Base-by-base conservation (phyloP, 495 filamentous ascomycete species). In the Penicillium herquei region DNA sequence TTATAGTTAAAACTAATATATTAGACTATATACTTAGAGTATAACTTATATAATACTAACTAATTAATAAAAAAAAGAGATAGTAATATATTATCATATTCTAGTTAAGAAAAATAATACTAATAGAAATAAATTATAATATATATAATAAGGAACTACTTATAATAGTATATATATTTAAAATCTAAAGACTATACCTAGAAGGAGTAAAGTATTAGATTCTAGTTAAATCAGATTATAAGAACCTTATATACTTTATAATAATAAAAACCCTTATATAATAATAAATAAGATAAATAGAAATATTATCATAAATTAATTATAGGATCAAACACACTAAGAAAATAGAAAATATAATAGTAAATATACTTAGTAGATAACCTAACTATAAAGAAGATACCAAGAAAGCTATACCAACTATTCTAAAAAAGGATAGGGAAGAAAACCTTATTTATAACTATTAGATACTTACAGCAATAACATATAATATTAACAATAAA, bases 151-250 rank as follows among this genome's bases (percentile, higher is more conserved):
- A n/a, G n/a, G n/a, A n/a, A n/a, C n/a, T 45, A 18, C 33, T 35
- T 6, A 35, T 35, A 35, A 35, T 35, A 6, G 11, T 35, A 6
- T 6, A 35, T 35, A 35, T 35, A 35, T 35, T 35, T 45, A 45
- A 45, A 26, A 18, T 18, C 10, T 45, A 45, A 12, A 45, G 17
- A 26, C 13, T 45, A 45, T 45, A 18, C 21, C 17, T 45, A 3
- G 11, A 45, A 6, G 26, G 21, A 26, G 12, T 26, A 45, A 45
- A 45, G 9, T 45, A 45, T 26, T 45, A 45, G 26, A 45, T 45
- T 6, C 6, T 45, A 26, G 26, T 45, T 18, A 45, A 45, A 45
- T 45, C 12, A 45, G 42, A 45, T 26, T 45, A 45, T 45, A 45
- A 45, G 12, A 45, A 45, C 6, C 42, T 45, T 3, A 45, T 45